Evolutionary conservation across 2,329 filamentous ascomycete species (phyloP).

Genomic region (Aspergillus fructus): DNA sequence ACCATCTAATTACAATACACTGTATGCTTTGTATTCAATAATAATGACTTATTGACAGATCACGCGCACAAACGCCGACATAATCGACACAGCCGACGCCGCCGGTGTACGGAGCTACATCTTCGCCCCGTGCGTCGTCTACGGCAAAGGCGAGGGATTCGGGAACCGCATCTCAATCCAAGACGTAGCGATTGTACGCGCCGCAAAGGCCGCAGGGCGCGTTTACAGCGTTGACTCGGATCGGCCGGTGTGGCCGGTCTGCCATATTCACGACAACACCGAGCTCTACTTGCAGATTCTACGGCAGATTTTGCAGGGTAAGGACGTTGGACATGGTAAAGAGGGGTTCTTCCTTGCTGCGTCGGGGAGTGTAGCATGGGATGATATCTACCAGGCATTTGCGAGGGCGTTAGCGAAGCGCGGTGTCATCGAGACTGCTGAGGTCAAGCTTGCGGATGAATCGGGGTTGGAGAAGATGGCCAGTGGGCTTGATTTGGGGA

Average conservation of each 20-base stretch:
- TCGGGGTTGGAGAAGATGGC: slow-evolving; percentile 43
- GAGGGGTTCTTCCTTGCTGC: slow-evolving; percentile 54
- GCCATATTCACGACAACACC: slow-evolving; percentile 51
- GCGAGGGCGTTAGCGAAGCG: slow-evolving; percentile 43
- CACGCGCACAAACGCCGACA: slow-evolving; percentile 42
- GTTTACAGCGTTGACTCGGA: slow-evolving; percentile 47
- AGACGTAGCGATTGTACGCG: slow-evolving; percentile 49
- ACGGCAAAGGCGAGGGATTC: slow-evolving; percentile 51
- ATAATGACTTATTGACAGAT: background rate
- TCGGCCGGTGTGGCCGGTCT: slow-evolving; percentile 53
- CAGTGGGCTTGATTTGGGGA: slow-evolving; percentile 33
- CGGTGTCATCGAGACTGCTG: slow-evolving; percentile 37
- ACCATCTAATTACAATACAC: background rate
- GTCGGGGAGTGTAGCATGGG: slow-evolving; percentile 51
- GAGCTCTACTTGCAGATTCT: slow-evolving; percentile 49
- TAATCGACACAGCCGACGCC: slow-evolving; percentile 46
- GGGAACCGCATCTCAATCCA: slow-evolving; percentile 55
- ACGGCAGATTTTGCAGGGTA: slow-evolving; percentile 43
- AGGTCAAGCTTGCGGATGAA: slow-evolving; percentile 40
- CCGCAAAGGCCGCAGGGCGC: slow-evolving; percentile 41
- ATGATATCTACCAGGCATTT: slow-evolving; percentile 51
- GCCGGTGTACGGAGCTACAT: slow-evolving; percentile 51
- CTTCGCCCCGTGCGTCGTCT: slow-evolving; percentile 57
- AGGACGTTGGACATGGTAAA: slow-evolving; percentile 40
- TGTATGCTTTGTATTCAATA: background rate